These are phyloP conservation scores for Pyrenochaeta sp. DNA, from an alignment of 2,329 filamentous ascomycete species.

Conservation along the genomic window DNA sequence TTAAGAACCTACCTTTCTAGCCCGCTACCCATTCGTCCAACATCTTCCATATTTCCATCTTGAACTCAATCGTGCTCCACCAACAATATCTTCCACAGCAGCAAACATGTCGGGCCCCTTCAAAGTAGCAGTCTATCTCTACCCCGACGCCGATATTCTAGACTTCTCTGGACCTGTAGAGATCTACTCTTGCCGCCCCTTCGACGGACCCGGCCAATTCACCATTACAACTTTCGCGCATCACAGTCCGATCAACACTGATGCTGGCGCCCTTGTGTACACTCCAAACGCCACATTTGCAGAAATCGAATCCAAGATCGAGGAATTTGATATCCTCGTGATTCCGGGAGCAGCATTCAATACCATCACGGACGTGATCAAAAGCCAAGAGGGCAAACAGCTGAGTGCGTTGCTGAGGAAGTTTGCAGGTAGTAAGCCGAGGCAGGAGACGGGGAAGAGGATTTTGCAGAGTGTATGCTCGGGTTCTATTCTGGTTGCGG, in stretches of 20 bases:
- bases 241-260: slow-evolving; percentile 31
- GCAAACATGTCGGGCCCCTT: slow-evolving; percentile 21
- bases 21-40: neutral
- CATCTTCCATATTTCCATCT: neutral
- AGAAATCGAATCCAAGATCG: slow-evolving; percentile 35
- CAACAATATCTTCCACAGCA: neutral
- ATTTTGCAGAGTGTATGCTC: slow-evolving; percentile 54
- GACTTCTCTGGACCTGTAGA: slow-evolving; percentile 54
- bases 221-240: slow-evolving; percentile 46
- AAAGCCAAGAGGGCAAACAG: slow-evolving; percentile 27
- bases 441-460: slow-evolving; percentile 33
- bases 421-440: slow-evolving; percentile 32
- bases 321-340: slow-evolving; percentile 51
- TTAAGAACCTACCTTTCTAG: neutral
- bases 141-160: slow-evolving; percentile 50
- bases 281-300: slow-evolving; percentile 41
- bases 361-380: slow-evolving; percentile 33
- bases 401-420: slow-evolving; percentile 28
- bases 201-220: slow-evolving; percentile 41
- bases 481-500: slow-evolving; percentile 50
- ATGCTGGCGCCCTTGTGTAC: slow-evolving; percentile 37
- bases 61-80: neutral
- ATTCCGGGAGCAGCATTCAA: slow-evolving; percentile 48
- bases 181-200: slow-evolving; percentile 43
- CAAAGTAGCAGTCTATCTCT: slow-evolving; percentile 52